These are phyloP conservation scores for Debaryomyces castellii DNA, from an alignment of 805 yeast genomes.

Conservation along the genomic window DNA sequence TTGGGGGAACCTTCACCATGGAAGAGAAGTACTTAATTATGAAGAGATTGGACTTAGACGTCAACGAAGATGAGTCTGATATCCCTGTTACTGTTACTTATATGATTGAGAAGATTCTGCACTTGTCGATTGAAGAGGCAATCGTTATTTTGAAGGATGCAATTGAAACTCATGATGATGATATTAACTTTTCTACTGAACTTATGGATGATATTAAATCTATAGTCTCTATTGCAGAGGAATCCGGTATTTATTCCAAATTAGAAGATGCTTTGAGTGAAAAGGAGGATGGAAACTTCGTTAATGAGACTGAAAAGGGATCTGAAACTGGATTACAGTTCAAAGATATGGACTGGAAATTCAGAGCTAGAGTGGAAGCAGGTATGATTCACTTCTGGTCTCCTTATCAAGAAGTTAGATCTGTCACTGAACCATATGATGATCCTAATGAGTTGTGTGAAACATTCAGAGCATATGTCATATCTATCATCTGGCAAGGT, in stretches of 20 bases:
- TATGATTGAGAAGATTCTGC: conserved; percentile 23
- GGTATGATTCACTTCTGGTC: conserved; percentile 33
- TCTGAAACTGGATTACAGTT: conserved; percentile 1
- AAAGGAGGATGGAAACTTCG: neutral
- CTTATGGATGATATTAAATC: conserved; percentile 4
- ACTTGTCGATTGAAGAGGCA: conserved; percentile 19
- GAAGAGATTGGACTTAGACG: conserved; percentile 5
- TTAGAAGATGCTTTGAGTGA: neutral
- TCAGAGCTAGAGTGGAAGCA: conserved; percentile 39
- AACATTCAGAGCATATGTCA: conserved; percentile 55
- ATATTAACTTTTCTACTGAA: conserved; percentile 30
- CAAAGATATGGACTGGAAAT: conserved; percentile 17
- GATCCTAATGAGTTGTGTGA: conserved; percentile 50
- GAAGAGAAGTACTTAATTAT: conserved; percentile 6
- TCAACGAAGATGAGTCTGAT: conserved; percentile 3
- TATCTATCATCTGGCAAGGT: conserved; percentile 50
- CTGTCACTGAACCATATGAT: conserved; percentile 55
- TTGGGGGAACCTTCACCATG: conserved; percentile 4
- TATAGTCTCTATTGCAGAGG: neutral
- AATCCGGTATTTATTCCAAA: neutral
- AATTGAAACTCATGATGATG: conserved; percentile 27
- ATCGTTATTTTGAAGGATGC: conserved; percentile 27
- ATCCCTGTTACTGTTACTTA: conserved; percentile 4
- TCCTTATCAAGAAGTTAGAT: conserved; percentile 68
- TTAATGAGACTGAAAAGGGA: conserved; percentile 3